Evolutionary conservation across 768 basidiomycete species (phyloP).

Genomic region (Rhodotorula taiwanensis): DNA sequence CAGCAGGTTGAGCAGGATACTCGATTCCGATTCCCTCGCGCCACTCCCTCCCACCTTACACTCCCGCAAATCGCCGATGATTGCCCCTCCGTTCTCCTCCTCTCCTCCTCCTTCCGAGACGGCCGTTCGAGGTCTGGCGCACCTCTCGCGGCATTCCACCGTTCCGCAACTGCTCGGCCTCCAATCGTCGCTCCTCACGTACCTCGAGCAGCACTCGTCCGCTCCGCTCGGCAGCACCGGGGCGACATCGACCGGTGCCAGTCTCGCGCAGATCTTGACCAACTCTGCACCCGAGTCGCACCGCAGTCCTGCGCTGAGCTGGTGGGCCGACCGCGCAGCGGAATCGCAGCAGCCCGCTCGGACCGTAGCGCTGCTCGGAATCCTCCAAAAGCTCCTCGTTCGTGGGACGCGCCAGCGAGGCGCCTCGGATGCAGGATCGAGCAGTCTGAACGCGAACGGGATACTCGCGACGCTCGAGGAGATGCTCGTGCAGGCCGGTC

Average conservation of each 20-base stretch:
- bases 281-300: slow-evolving; percentile 2
- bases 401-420: neutral
- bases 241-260: slow-evolving; percentile 7
- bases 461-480: slow-evolving; percentile 7
- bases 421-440: too few species aligned
- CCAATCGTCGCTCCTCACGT: slow-evolving; percentile 7
- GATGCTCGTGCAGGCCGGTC: neutral
- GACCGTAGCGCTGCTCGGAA: slow-evolving; percentile 12
- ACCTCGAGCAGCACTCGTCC: slow-evolving; percentile 16
- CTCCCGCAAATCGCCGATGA: neutral
- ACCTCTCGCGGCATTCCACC: slow-evolving; percentile 15
- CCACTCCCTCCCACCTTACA: neutral
- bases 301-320: slow-evolving; percentile 3
- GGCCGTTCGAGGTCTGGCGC: slow-evolving; percentile 13
- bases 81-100: too few species aligned
- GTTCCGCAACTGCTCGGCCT: slow-evolving; percentile 19
- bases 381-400: slow-evolving; percentile 5
- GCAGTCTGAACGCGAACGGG: neutral
- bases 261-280: slow-evolving; percentile 14
- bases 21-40: too few species aligned
- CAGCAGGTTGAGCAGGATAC: too few species aligned
- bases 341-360: neutral
- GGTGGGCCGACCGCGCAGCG: slow-evolving; percentile 32
- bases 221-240: slow-evolving; percentile 18
- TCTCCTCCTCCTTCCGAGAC: too few species aligned